Percentiles rank a stretch among this genome's conserved stretches.
Evolutionary conservation across 495 filamentous ascomycete species (phyloP).

Genomic region (Daldinia concentrica): DNA sequence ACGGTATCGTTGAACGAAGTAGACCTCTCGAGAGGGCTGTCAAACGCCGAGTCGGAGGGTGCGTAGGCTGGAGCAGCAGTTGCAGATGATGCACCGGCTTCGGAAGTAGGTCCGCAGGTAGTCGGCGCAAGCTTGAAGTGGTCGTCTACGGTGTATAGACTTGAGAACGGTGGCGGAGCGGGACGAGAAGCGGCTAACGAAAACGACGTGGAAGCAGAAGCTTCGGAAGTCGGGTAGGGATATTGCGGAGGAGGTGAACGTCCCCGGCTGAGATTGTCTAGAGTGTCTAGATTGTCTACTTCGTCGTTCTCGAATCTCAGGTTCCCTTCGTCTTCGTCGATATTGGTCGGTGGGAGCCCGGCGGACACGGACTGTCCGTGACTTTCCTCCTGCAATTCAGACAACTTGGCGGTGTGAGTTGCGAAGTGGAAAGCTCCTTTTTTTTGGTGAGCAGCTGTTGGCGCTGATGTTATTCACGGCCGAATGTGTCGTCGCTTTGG

Average conservation of each 20-base stretch:
- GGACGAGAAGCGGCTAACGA: slow-evolving; percentile 33
- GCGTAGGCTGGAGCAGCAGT: slow-evolving; percentile 69
- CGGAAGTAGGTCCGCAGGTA: slow-evolving; percentile 62
- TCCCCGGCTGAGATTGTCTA: slow-evolving; percentile 50
- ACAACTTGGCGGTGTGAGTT: slow-evolving; percentile 70
- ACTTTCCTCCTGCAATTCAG: slow-evolving; percentile 68
- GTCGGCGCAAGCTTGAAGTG: slow-evolving; percentile 49
- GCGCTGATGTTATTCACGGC: slow-evolving; percentile 23
- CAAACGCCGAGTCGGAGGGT: slow-evolving; percentile 56
- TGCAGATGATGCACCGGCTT: slow-evolving; percentile 63
- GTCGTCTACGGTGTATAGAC: slow-evolving; percentile 56
- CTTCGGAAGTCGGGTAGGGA: slow-evolving; percentile 63
- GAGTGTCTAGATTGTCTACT: slow-evolving; percentile 49
- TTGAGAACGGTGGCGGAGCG: slow-evolving; percentile 57
- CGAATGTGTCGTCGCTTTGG: slow-evolving; percentile 16
- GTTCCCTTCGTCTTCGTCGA: slow-evolving; percentile 38
- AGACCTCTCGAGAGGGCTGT: slow-evolving; percentile 48
- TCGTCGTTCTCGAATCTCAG: slow-evolving; percentile 51
- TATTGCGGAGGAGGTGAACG: slow-evolving; percentile 70
- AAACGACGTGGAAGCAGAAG: slow-evolving; percentile 65
- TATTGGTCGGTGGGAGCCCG: slow-evolving; percentile 51
- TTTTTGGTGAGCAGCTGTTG: slow-evolving; percentile 11
- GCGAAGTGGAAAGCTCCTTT: slow-evolving; percentile 16
- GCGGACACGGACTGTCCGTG: slow-evolving; percentile 75
- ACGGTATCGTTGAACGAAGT: slow-evolving; percentile 61